phyloP scores from a whole-genome alignment of 2,329 filamentous ascomycete species.

The Cercospora canescens region DNA sequence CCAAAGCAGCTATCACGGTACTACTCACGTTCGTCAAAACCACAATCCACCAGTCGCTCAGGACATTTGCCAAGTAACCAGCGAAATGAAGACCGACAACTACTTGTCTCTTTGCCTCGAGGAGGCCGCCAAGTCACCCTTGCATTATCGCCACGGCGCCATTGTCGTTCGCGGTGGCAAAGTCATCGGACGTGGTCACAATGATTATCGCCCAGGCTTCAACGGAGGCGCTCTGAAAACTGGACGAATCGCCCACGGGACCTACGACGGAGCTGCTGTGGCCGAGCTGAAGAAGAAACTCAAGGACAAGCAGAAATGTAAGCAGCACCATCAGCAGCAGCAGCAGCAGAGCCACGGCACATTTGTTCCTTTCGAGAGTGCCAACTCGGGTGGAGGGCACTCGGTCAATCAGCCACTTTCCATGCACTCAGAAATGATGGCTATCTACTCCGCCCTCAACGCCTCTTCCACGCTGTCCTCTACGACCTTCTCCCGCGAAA shows the following conservation, averaged over 20 bases:
- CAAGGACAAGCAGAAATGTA: conserved; percentile 34
- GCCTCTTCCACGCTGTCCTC: conserved; percentile 47
- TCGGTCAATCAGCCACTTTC: conserved; percentile 47
- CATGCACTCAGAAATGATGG: conserved; percentile 60
- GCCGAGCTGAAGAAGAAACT: conserved; percentile 41
- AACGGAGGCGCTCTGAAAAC: conserved; percentile 53
- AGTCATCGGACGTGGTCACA: conserved; percentile 54
- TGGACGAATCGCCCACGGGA: conserved; percentile 40
- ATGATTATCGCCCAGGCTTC: conserved; percentile 52
- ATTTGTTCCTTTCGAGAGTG: conserved; percentile 43
- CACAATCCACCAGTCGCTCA: not conserved
- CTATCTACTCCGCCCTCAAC: conserved; percentile 52
- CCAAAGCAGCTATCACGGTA: not conserved
- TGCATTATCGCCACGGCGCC: conserved; percentile 53
- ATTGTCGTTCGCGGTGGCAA: conserved; percentile 56
- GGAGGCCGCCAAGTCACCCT: conserved; percentile 52
- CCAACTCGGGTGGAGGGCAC: conserved; percentile 37
- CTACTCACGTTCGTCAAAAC: conserved; percentile 15
- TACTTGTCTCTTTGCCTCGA: conserved; percentile 54
- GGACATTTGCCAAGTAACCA: conserved; percentile 21
- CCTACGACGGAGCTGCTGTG: conserved; percentile 39
- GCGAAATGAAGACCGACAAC: conserved; percentile 48
- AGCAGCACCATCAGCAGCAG: conserved; percentile 39
- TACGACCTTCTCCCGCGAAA: conserved; percentile 47
- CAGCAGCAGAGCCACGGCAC: conserved; percentile 30